Conservation (phyloP, 768 basidiomycete species). For the Amanita thiersii region DNA sequence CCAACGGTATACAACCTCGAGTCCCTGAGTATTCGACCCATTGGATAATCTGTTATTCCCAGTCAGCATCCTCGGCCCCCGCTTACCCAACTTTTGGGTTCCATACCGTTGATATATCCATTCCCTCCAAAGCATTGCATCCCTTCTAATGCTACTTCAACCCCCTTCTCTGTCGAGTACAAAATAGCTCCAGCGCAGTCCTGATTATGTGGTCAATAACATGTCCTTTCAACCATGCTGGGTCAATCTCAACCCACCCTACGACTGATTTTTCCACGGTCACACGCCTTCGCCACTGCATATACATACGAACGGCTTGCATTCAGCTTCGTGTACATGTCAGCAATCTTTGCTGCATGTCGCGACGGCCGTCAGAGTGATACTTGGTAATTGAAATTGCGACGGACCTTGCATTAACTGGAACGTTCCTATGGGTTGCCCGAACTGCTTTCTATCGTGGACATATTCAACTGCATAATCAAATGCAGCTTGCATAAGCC, state of each 20-base stretch:
- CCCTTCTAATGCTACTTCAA: conserved; percentile 84
- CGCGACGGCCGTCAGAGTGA: conserved; percentile 11
- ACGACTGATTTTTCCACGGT: conserved; percentile 69
- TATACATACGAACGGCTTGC: conserved; percentile 90
- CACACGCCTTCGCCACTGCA: conserved; percentile 86
- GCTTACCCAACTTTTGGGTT: not conserved
- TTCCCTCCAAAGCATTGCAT: conserved; percentile 95
- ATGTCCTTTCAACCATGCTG: not conserved
- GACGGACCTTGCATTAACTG: conserved; percentile 86
- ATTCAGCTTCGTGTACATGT: conserved; percentile 92
- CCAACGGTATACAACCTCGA: conserved; percentile 88
- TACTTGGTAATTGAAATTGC: conserved; percentile 7
- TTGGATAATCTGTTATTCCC: conserved; percentile 64
- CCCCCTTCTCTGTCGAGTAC: conserved; percentile 87
- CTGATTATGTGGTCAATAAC: conserved; percentile 27
- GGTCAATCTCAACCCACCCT: conserved; percentile 46
- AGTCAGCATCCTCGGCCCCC: not conserved
- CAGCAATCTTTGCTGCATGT: conserved; percentile 64
- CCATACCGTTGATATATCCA: conserved; percentile 85
- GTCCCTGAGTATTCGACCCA: conserved; percentile 82
- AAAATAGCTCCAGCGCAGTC: conserved; percentile 94
- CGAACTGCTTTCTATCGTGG: conserved; percentile 92
- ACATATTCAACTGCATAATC: conserved; percentile 83
- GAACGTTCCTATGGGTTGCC: conserved; percentile 79
- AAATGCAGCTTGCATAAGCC: conserved; percentile 90